Conservation (phyloP, 2,329 filamentous ascomycete species). For the Monilinia vaccinii-corymbosi region DNA sequence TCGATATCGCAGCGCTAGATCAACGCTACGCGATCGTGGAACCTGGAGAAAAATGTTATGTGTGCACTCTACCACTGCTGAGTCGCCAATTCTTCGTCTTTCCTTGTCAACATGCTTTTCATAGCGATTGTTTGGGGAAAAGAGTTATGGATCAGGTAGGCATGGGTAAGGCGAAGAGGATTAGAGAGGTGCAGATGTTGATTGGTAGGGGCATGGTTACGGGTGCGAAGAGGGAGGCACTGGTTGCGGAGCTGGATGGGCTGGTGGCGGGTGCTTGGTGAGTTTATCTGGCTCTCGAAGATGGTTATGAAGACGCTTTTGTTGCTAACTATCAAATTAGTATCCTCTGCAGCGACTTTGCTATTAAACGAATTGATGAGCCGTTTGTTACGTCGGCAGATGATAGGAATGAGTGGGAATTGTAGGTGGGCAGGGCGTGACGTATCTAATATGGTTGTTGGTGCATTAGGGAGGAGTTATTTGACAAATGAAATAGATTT, state of each 20-base stretch:
- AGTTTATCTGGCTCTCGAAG: slow-evolving; percentile 28
- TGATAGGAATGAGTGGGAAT: slow-evolving; percentile 69
- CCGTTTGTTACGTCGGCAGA: slow-evolving; percentile 74
- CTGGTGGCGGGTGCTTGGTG: slow-evolving; percentile 85
- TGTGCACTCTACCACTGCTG: slow-evolving; percentile 75
- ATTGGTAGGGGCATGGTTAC: slow-evolving; percentile 67
- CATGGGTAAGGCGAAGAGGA: slow-evolving; percentile 64
- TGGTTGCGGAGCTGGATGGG: slow-evolving; percentile 84
- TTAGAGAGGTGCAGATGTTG: slow-evolving; percentile 76
- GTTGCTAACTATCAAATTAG: slow-evolving; percentile 36
- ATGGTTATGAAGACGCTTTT: too few relatives aligned
- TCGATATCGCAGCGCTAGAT: slow-evolving; percentile 78
- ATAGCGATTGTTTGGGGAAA: slow-evolving; percentile 84
- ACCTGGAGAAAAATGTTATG: slow-evolving; percentile 88
- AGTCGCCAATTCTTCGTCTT: slow-evolving; percentile 97
- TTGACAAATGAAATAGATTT: not conserved
- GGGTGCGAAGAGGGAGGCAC: slow-evolving; percentile 66
- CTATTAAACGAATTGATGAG: slow-evolving; percentile 89
- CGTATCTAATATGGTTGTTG: not conserved
- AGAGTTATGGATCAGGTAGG: slow-evolving; percentile 78
- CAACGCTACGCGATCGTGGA: slow-evolving; percentile 92
- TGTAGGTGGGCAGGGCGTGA: slow-evolving; percentile 12
- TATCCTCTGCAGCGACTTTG: slow-evolving; percentile 89
- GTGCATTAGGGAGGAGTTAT: not conserved
- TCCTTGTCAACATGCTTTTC: slow-evolving; percentile 95